These are phyloP conservation scores for Cronartium quercuum DNA, from an alignment of 1,284 basidiomycete genomes.

Conservation along the genomic window DNA sequence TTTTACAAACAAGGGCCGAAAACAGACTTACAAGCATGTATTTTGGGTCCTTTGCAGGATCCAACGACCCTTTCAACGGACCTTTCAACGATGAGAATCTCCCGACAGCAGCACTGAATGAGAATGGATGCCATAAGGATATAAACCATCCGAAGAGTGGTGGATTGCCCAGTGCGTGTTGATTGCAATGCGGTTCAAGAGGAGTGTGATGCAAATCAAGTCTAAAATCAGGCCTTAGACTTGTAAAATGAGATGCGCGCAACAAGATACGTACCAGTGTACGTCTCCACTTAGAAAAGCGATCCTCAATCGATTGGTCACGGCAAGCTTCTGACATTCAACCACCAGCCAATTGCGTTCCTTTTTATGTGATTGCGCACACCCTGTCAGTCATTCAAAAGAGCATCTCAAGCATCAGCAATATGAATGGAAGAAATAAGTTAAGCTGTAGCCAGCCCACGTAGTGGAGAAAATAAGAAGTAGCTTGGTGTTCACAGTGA, in stretches of 20 bases:
- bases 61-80: neutral
- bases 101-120: constrained; percentile 28
- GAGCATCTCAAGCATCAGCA: neutral
- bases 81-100: constrained; percentile 14
- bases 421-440: neutral
- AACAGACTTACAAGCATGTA: constrained; percentile 35
- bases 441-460: neutral
- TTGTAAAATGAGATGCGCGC: too few relatives aligned
- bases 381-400: constrained; percentile 10
- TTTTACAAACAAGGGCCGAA: neutral
- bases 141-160: neutral
- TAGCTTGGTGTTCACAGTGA: constrained; percentile 19
- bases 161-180: neutral
- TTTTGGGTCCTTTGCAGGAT: constrained; percentile 23
- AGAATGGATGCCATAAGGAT: neutral
- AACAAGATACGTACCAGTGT: constrained; percentile 20
- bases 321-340: constrained; percentile 29
- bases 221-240: neutral
- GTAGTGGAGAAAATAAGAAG: neutral
- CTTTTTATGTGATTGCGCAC: constrained; percentile 61
- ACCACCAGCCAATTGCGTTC: constrained; percentile 39
- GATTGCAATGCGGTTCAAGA: neutral
- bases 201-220: neutral
- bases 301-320: neutral
- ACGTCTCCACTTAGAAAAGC: constrained; percentile 37